phyloP scores from a whole-genome alignment of 2,329 filamentous ascomycete genomes.

The Onygenales sp. region DNA sequence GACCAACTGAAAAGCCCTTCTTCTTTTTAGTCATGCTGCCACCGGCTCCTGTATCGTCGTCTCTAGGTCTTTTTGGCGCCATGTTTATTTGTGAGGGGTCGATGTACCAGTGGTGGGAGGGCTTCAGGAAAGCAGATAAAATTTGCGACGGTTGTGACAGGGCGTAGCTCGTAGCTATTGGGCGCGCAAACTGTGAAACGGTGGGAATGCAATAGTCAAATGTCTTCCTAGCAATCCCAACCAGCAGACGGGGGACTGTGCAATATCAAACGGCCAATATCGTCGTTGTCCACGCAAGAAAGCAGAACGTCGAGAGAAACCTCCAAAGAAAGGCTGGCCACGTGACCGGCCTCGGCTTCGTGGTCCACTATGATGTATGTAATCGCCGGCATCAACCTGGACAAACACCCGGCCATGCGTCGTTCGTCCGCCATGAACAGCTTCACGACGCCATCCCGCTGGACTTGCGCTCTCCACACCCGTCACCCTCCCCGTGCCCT shows the following conservation, averaged over 20 bases:
- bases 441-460: not conserved
- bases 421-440: slow-evolving; percentile 1
- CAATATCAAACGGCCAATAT: not conserved
- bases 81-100: slow-evolving; percentile 3
- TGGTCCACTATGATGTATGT: not conserved
- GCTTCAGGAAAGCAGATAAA: not conserved
- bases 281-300: not conserved
- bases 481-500: not conserved
- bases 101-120: not conserved
- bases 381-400: not conserved
- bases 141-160: not conserved
- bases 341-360: not conserved
- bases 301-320: too few species aligned
- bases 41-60: slow-evolving; percentile 7
- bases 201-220: too few species aligned
- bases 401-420: not conserved
- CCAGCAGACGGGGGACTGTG: not conserved
- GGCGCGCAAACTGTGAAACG: too few species aligned
- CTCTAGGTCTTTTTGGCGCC: slow-evolving; percentile 12
- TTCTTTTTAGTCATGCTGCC: slow-evolving; percentile 34
- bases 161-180: too few species aligned
- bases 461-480: not conserved
- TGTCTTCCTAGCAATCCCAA: too few species aligned
- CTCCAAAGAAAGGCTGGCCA: not conserved
- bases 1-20: slow-evolving; percentile 77